Base-by-base conservation (phyloP, 192 early-diverging fungal genomes). In the Entophlyctis luteolus region DNA sequence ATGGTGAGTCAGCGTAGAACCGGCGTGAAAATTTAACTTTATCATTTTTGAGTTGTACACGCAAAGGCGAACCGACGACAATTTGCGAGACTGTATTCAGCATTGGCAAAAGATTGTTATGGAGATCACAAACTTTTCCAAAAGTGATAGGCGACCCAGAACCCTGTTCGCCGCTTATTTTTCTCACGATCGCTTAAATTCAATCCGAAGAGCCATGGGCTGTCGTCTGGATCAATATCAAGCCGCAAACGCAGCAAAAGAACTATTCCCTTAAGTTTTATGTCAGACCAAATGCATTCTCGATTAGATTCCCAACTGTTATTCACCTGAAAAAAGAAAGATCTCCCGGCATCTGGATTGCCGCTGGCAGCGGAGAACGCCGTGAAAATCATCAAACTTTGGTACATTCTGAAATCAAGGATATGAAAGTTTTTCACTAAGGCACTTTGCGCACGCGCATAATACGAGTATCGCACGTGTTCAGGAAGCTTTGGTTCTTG, bases 221-320 rank as follows among this genome's bases (percentile, higher is more conserved):
- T 42, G 6, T 42, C 38, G 27, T 59, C 38, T 59, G 58, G 58
- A 45, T 59, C 58, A 14, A 59, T 39, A 42, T 59, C 58, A 16
- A 59, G n/a, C 14, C 38, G 58, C 18, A 59, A 28, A 4, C 25
- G 33, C 4, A 42, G 20, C 58, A 59, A 16, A 25, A 56, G 28
- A 29, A 5, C 55, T 33, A 56, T 10, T 14, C 29, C 55, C 20
- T 32, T 12, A 42, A n/a, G n/a, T n/a, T n/a, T n/a, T n/a, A n/a
- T n/a, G n/a, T n/a, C n/a, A 42, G 8, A 42, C 8, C n/a, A n/a
- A n/a, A n/a, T n/a, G n/a, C n/a, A n/a, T n/a, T n/a, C n/a, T n/a
- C n/a, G n/a, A n/a, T n/a, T n/a, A n/a, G n/a, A n/a, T n/a, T n/a
- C n/a, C n/a, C n/a, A n/a, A n/a, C n/a, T n/a, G n/a, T n/a, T n/a